Conservation (phyloP, 1,284 basidiomycete genomes). For the Ustilago esculenta region DNA sequence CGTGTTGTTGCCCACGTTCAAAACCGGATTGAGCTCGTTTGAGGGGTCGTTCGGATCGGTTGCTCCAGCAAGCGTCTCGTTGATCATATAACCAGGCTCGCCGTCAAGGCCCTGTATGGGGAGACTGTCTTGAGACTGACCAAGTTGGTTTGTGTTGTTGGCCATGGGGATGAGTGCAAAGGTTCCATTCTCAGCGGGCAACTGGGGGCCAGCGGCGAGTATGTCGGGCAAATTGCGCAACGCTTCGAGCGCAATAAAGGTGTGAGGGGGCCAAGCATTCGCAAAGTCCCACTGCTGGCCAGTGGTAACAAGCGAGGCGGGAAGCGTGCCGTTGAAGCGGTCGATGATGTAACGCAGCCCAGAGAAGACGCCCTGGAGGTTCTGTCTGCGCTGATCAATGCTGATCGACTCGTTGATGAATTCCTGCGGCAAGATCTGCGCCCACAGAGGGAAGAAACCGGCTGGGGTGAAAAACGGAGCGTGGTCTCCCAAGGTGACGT, state of each 20-base stretch:
- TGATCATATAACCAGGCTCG: slow-evolving; percentile 41
- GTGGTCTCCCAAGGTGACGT: slow-evolving; percentile 39
- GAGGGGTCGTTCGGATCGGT: slow-evolving; percentile 68
- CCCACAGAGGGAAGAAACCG: slow-evolving; percentile 87
- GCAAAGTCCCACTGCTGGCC: slow-evolving; percentile 80
- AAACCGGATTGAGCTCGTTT: slow-evolving; percentile 70
- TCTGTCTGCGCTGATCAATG: slow-evolving; percentile 49
- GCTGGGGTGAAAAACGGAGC: slow-evolving; percentile 75
- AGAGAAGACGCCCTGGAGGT: slow-evolving; percentile 74
- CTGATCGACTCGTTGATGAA: slow-evolving; percentile 71
- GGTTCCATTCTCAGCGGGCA: slow-evolving; percentile 71
- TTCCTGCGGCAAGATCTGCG: slow-evolving; percentile 80
- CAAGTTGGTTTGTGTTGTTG: slow-evolving; percentile 73
- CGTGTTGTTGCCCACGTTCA: slow-evolving; percentile 77
- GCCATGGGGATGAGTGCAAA: slow-evolving; percentile 75
- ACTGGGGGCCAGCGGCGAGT: slow-evolving; percentile 73
- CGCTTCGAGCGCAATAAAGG: slow-evolving; percentile 79
- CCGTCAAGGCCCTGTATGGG: slow-evolving; percentile 74
- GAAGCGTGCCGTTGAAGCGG: slow-evolving; percentile 83
- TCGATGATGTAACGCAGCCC: slow-evolving; percentile 80
- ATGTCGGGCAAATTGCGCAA: slow-evolving; percentile 78
- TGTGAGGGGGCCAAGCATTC: slow-evolving; percentile 43
- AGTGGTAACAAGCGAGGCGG: slow-evolving; percentile 77
- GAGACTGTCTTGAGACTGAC: slow-evolving; percentile 74
- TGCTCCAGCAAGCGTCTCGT: slow-evolving; percentile 72